These are phyloP conservation scores for Macrophomina tecta DNA, from an alignment of 2,329 filamentous ascomycete genomes.

Conservation along the genomic window DNA sequence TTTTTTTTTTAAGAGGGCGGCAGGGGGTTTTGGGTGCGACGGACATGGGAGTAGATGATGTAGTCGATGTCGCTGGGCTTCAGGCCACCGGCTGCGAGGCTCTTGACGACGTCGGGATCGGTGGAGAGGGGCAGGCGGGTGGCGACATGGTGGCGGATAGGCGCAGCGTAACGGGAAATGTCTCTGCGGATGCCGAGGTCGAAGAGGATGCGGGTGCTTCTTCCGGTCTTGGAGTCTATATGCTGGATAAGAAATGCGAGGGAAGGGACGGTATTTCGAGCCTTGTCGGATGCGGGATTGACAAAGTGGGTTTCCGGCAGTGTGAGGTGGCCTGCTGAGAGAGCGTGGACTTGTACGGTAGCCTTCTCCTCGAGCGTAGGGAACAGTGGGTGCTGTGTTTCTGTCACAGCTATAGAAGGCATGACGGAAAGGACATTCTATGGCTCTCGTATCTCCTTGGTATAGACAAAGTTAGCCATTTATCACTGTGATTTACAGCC, in stretches of 20 bases:
- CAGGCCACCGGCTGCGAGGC: slow-evolving; percentile 45
- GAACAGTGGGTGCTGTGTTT: slow-evolving; percentile 27
- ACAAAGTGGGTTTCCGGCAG: slow-evolving; percentile 57
- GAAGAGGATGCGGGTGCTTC: slow-evolving; percentile 53
- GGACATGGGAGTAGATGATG: slow-evolving; percentile 47
- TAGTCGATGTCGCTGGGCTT: slow-evolving; percentile 47
- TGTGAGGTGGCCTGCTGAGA: slow-evolving; percentile 49
- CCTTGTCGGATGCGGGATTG: slow-evolving; percentile 50
- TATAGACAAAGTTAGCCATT: background rate
- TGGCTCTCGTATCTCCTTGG: background rate
- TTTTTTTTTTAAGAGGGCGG: too few species aligned
- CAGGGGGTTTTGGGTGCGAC: background rate
- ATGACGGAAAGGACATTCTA: background rate
- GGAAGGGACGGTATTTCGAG: slow-evolving; percentile 58
- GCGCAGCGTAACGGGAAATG: slow-evolving; percentile 46
- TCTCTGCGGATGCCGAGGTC: slow-evolving; percentile 60
- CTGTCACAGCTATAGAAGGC: background rate
- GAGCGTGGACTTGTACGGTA: slow-evolving; percentile 46
- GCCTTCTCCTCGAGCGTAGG: slow-evolving; percentile 32
- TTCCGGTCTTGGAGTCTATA: slow-evolving; percentile 21
- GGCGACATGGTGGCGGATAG: background rate
- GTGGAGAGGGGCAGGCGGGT: background rate
- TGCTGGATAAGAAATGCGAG: slow-evolving; percentile 61
- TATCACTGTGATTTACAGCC: background rate
- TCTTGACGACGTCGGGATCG: slow-evolving; percentile 45